Evolutionary conservation across 306 rosid species (phyloP).

Genomic region (Vicia faba): DNA sequence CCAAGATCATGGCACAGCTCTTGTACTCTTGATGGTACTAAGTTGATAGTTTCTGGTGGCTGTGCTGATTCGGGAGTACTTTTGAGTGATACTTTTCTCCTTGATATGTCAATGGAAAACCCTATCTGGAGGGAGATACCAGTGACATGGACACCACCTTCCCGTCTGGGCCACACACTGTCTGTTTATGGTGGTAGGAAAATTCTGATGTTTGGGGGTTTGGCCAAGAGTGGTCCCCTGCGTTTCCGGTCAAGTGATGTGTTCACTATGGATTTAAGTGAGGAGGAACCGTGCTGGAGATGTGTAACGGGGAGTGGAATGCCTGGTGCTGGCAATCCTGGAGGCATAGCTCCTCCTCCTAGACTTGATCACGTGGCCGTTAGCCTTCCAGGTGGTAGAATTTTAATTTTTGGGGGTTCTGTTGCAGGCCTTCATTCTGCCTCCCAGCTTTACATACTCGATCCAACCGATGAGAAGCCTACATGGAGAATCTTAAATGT

Average conservation of each 20-base stretch:
- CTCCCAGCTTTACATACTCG: conserved; percentile 92
- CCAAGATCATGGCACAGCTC: conserved; percentile 99
- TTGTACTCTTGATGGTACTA: conserved; percentile 97
- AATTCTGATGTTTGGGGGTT: conserved; percentile 98
- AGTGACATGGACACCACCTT: conserved; percentile 96
- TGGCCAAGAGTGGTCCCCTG: conserved; percentile 98
- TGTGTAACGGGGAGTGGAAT: conserved; percentile 94
- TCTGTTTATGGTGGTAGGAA: conserved; percentile 98
- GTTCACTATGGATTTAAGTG: conserved; percentile 93
- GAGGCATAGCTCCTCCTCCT: conserved; percentile 98
- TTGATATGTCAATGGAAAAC: conserved; percentile 96
- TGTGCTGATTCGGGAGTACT: conserved; percentile 99
- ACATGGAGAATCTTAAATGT: conserved; percentile 96
- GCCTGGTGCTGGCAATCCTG: conserved; percentile 99
- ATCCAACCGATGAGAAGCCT: conserved; percentile 96
- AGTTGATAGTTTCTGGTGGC: conserved; percentile 98
- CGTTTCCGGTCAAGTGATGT: conserved; percentile 96
- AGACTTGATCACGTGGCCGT: conserved; percentile 99
- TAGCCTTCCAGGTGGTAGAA: conserved; percentile 97
- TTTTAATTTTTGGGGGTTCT: conserved; percentile 95
- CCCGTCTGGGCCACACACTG: conserved; percentile 91
- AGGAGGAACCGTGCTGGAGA: conserved; percentile 98
- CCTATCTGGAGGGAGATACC: conserved; percentile 99
- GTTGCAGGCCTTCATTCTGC: conserved; percentile 99
- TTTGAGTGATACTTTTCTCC: conserved; percentile 91